phyloP scores from a whole-genome alignment of 495 filamentous ascomycete species.

The Neurospora sp. region DNA sequence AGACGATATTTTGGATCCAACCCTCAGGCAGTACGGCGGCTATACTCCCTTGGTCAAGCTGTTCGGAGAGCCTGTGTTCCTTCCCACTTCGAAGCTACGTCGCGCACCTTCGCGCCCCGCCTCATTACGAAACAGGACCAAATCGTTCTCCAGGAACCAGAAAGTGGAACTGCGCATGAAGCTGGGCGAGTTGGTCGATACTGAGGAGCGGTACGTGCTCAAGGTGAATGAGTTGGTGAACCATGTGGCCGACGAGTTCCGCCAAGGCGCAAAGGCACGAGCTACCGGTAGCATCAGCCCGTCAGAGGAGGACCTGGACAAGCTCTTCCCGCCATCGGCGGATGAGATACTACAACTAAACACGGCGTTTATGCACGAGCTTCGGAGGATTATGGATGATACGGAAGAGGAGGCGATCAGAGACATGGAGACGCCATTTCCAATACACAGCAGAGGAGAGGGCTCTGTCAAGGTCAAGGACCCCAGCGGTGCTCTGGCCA shows the following conservation, averaged over 20 bases:
- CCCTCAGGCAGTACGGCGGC: constrained; percentile 56
- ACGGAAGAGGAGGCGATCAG: constrained; percentile 70
- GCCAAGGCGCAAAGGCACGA: constrained; percentile 50
- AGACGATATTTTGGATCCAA: constrained; percentile 48
- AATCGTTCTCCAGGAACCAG: constrained; percentile 66
- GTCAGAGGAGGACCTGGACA: constrained; percentile 57
- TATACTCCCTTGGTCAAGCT: constrained; percentile 65
- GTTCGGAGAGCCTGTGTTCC: constrained; percentile 72
- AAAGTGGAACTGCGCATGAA: constrained; percentile 77
- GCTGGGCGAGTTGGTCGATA: constrained; percentile 86
- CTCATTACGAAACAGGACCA: constrained; percentile 54
- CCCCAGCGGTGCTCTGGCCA: constrained; percentile 59
- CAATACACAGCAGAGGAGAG: constrained; percentile 28
- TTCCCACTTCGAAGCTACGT: constrained; percentile 79
- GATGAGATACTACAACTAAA: constrained; percentile 72
- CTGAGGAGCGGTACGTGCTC: constrained; percentile 84
- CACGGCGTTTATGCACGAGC: constrained; percentile 60
- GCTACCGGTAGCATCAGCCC: constrained; percentile 57
- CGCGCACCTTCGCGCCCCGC: constrained; percentile 81
- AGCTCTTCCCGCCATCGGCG: constrained; percentile 71
- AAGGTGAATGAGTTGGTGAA: constrained; percentile 76
- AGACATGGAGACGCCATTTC: constrained; percentile 45
- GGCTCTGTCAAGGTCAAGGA: constrained; percentile 52
- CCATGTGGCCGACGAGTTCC: constrained; percentile 63
- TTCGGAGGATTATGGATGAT: constrained; percentile 67